phyloP scores from a whole-genome alignment of 345 rosid genomes.

The Cochlearia excelsa region DNA sequence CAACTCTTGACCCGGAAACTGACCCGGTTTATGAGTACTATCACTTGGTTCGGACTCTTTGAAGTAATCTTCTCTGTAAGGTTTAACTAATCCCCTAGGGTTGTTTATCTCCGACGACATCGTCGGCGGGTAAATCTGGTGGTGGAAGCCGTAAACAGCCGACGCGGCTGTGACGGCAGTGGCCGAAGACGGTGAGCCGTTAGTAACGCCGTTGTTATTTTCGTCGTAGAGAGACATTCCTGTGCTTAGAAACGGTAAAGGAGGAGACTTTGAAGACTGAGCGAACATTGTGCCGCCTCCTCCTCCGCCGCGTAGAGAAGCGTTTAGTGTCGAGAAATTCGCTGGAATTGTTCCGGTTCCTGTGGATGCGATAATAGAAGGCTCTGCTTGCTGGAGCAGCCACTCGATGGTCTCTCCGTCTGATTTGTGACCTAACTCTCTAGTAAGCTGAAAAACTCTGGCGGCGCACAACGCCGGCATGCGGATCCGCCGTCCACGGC shows the following conservation, averaged over 20 bases:
- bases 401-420: conserved; percentile 87
- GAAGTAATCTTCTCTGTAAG: conserved; percentile 66
- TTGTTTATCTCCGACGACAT: conserved; percentile 37
- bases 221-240: conserved; percentile 46
- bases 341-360: conserved; percentile 96
- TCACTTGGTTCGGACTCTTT: conserved; percentile 50
- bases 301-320: conserved; percentile 58
- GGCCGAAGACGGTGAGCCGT: conserved; percentile 24
- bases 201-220: conserved; percentile 16
- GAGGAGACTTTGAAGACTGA: conserved; percentile 53
- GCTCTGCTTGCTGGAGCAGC: conserved; percentile 83
- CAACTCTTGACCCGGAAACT: conserved; percentile 38
- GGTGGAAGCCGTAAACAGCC: conserved; percentile 52
- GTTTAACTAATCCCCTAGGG: conserved; percentile 42
- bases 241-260: conserved; percentile 46
- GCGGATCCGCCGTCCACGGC: conserved; percentile 80
- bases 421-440: conserved; percentile 76
- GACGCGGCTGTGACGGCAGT: conserved; percentile 28
- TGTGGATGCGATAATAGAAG: conserved; percentile 66
- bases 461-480: conserved; percentile 90
- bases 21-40: conserved; percentile 47
- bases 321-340: conserved; percentile 71
- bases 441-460: conserved; percentile 70
- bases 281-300: conserved; percentile 57
- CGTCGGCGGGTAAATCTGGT: conserved; percentile 50